phyloP scores from a whole-genome alignment of 2,329 filamentous ascomycete species.

The Arthrinium phaeospermum region DNA sequence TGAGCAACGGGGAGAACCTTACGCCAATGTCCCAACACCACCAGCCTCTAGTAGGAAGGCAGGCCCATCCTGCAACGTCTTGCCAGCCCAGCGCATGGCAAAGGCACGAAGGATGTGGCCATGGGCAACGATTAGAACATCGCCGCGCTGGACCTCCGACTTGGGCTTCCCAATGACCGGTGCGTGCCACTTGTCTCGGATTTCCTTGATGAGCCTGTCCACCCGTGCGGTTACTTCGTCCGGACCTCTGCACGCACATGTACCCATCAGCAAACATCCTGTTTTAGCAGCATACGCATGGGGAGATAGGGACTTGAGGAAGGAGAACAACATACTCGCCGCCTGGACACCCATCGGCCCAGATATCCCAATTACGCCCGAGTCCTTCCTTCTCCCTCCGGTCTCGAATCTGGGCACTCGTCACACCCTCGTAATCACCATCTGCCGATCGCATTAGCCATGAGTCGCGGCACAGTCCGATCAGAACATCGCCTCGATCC shows the following conservation, averaged over 20 bases:
- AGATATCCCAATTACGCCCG: constrained; percentile 77
- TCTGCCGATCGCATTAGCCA: constrained; percentile 41
- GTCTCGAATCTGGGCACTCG: constrained; percentile 69
- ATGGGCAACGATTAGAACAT: constrained; percentile 84
- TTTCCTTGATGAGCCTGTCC: constrained; percentile 77
- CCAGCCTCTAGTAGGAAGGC: constrained; percentile 86
- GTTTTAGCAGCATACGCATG: background rate
- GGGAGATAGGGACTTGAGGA: background rate
- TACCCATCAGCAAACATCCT: background rate
- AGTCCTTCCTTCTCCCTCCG: constrained; percentile 62
- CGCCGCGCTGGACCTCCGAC: constrained; percentile 55
- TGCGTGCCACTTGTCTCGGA: constrained; percentile 69
- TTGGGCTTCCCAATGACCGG: constrained; percentile 62
- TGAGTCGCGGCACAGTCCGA: background rate
- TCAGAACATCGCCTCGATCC: background rate
- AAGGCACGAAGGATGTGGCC: constrained; percentile 89
- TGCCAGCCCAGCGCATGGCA: constrained; percentile 83
- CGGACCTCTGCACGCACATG: constrained; percentile 59
- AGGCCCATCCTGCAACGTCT: constrained; percentile 75
- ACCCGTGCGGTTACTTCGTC: constrained; percentile 74
- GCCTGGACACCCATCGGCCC: constrained; percentile 84
- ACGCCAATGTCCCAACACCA: constrained; percentile 82
- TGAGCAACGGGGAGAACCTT: constrained; percentile 29
- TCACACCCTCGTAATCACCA: constrained; percentile 84
- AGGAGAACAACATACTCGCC: constrained; percentile 69